A percentile compares a stretch with the other conserved stretches of the same genome.
These are phyloP conservation scores for Lycium barbarum DNA, from an alignment of 257 asterid species.

Conservation along the genomic window DNA sequence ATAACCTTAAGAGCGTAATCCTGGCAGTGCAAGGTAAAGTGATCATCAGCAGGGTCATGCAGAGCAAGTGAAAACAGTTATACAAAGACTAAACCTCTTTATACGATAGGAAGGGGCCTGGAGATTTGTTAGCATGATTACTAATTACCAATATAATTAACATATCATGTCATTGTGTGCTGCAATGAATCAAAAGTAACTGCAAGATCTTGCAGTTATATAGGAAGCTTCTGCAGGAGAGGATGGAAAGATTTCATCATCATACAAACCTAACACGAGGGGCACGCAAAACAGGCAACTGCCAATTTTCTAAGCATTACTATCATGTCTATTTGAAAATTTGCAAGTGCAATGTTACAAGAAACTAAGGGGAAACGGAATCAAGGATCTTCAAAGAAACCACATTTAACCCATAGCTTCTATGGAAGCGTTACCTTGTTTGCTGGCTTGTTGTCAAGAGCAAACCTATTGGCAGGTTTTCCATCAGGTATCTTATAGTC, in stretches of 20 bases:
- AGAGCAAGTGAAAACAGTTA: neutral
- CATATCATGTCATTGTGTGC: neutral
- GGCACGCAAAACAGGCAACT: neutral
- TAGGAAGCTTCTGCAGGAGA: neutral
- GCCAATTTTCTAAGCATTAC: neutral
- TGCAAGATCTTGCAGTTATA: conserved; percentile 9
- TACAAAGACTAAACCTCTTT: conserved; percentile 8
- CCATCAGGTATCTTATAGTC: conserved; percentile 99
- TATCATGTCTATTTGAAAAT: neutral
- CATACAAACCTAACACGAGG: neutral
- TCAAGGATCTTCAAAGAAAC: conserved; percentile 20
- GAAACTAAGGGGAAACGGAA: conserved; percentile 3
- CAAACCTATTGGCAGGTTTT: conserved; percentile 93
- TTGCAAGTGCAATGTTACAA: neutral
- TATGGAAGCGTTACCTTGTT: conserved; percentile 64
- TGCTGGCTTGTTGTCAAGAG: conserved; percentile 93
- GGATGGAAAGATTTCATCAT: conserved; percentile 17
- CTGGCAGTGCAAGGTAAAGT: conserved; percentile 43
- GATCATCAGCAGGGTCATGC: neutral
- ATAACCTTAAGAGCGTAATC: conserved; percentile 92
- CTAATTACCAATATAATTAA: neutral
- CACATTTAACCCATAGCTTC: conserved; percentile 1
- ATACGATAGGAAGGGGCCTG: neutral
- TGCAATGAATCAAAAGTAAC: neutral
- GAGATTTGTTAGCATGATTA: neutral